These are phyloP conservation scores for Cucumis cinereus DNA, from an alignment of 306 rosid species.

Conservation along the genomic window DNA sequence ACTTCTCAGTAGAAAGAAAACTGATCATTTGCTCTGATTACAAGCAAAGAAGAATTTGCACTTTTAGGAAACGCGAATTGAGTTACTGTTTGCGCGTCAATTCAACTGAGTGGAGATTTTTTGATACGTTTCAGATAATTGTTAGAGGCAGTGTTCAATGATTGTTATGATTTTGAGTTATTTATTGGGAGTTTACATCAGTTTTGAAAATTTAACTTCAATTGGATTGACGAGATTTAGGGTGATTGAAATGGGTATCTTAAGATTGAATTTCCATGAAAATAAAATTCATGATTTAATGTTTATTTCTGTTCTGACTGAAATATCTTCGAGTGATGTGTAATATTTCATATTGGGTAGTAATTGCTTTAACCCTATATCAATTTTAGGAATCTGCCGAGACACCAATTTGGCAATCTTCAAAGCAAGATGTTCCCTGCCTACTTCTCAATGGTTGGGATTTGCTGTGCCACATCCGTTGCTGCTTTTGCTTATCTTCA, in stretches of 20 bases:
- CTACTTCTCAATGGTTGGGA: conserved; percentile 67
- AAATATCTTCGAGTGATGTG: background rate
- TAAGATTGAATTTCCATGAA: background rate
- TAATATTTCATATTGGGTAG: background rate
- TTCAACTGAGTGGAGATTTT: background rate
- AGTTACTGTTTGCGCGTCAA: background rate
- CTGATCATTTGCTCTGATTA: background rate
- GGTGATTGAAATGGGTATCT: background rate
- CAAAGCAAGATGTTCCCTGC: conserved; percentile 99
- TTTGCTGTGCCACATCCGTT: conserved; percentile 55
- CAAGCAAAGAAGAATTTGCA: background rate
- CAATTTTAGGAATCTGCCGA: conserved; percentile 62
- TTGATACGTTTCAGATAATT: background rate
- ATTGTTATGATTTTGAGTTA: background rate
- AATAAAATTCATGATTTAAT: background rate
- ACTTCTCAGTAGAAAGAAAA: background rate
- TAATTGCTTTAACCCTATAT: background rate
- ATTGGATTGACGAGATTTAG: background rate
- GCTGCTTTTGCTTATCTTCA: conserved; percentile 82
- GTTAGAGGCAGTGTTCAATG: background rate
- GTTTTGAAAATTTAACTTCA: background rate
- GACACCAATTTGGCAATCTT: conserved; percentile 97
- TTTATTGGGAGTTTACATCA: background rate
- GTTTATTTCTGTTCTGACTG: background rate
- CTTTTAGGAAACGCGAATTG: background rate